Evolutionary conservation across 495 filamentous ascomycete species (phyloP), one percentile per base, ranked within the genome.

Genomic region (Penicillium simplicissimum): DNA sequence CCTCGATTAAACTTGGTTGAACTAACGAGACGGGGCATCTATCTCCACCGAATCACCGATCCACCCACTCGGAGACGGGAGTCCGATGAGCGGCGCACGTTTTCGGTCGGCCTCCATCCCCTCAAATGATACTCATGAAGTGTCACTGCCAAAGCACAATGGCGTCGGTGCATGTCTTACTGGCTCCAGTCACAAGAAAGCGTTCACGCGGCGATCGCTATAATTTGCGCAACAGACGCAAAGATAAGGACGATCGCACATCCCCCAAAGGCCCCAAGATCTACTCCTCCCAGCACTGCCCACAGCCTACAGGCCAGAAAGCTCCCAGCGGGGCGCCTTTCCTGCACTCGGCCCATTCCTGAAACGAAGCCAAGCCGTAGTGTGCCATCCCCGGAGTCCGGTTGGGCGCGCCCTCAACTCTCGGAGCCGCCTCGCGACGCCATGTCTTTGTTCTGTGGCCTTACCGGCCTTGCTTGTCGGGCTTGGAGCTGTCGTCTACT

Each of bases 181-280:
- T 45, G 25, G 56, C 15, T 31, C 56, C 56, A 51, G 43, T 51
- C 11, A 58, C 43, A 21, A 23, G 28, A 8, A 36, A 23, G 36
- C 11, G n/a, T 54, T 40, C 31, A 51, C 58, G 14, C 25, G 58
- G 40, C 51, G 52, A 49, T 55, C 52, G 8, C 38, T 45, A 23
- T 47, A 19, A 11, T 31, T 33, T 40, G 49, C 51, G 31, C 51
- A 57, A 31, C 45, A 49, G 51, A 36, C 33, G 23, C 31, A 31
- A 53, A 58, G 56, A 58, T 51, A 58, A 49, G n/a, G 42, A 8
- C 43, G 56, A 58, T 58, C 56, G 40, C 55, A 45, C 38, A 35
- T 28, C 17, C 23, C 21, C 21, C 31, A 57, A 57, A 19, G 9
- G 25, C n/a, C 51, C 31, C 25, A 34, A 13, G 33, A 36, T 53